These are phyloP conservation scores for Gracilariopsis chorda DNA, from an alignment of 23 red algal species.

Conservation along the genomic window DNA sequence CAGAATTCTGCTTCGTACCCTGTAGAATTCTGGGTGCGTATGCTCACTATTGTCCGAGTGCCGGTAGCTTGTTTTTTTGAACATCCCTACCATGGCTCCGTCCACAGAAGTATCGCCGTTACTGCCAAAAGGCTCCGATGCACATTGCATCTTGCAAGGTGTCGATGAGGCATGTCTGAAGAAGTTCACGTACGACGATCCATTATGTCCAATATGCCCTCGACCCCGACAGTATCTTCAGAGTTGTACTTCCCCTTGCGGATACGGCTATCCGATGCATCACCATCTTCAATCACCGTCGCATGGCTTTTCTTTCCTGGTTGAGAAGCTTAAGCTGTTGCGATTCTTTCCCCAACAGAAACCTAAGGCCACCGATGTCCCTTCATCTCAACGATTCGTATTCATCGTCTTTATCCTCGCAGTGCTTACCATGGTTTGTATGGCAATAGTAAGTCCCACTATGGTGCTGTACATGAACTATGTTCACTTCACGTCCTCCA, in stretches of 20 bases:
- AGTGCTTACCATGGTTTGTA: conserved; percentile 50
- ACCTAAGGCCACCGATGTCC: not conserved
- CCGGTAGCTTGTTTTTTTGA: too few species aligned
- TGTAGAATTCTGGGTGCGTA: too few species aligned
- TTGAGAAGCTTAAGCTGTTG: not conserved
- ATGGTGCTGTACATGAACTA: conserved; percentile 58
- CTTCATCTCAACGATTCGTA: conserved; percentile 4
- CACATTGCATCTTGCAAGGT: not conserved
- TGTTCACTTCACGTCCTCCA: conserved; percentile 12
- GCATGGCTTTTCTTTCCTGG: not conserved
- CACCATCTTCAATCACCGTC: conserved; percentile 2
- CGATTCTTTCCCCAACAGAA: not conserved
- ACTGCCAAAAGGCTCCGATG: not conserved
- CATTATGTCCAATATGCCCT: not conserved
- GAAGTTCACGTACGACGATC: not conserved
- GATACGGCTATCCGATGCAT: not conserved
- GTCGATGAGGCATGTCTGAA: not conserved
- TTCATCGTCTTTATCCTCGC: conserved; percentile 29
- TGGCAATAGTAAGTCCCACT: conserved; percentile 49
- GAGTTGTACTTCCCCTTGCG: not conserved
- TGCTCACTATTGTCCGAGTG: too few species aligned
- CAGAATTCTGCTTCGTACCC: too few species aligned
- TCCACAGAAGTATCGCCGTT: not conserved
- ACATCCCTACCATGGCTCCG: not conserved
- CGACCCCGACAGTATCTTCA: not conserved